These are phyloP conservation scores for Rutstroemia sp. DNA, from an alignment of 2,329 filamentous ascomycete genomes.

Conservation along the genomic window DNA sequence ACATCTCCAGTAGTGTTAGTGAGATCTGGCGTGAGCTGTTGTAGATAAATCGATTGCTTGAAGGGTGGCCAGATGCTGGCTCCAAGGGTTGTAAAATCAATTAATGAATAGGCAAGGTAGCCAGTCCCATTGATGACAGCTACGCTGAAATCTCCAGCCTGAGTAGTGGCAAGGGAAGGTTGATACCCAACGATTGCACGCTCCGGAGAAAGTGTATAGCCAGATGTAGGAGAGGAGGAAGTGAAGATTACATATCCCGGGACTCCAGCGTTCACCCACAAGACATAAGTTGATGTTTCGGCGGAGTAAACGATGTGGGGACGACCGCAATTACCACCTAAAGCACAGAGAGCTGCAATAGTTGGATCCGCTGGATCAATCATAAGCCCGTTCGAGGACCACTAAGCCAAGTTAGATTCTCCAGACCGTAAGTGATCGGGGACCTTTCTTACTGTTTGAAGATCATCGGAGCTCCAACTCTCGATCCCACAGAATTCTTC, in stretches of 20 bases:
- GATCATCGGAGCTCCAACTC: slow-evolving; percentile 5
- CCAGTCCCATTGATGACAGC: slow-evolving; percentile 16
- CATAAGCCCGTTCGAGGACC: slow-evolving; percentile 2
- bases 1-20: slow-evolving; percentile 18
- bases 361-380: background rate
- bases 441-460: slow-evolving; percentile 1
- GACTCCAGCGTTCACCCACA: slow-evolving; percentile 1
- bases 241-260: background rate
- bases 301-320: slow-evolving; percentile 1
- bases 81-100: slow-evolving; percentile 19
- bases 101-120: slow-evolving; percentile 19
- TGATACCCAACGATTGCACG: slow-evolving; percentile 1
- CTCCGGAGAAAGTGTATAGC: background rate
- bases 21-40: slow-evolving; percentile 17
- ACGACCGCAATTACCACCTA: background rate
- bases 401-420: background rate
- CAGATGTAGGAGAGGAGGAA: background rate
- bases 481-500: slow-evolving; percentile 20
- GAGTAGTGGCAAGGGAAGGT: background rate
- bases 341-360: background rate
- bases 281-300: background rate
- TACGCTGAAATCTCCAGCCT: background rate
- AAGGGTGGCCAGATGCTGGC: slow-evolving; percentile 24
- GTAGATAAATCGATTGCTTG: slow-evolving; percentile 18
- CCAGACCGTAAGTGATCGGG: no score